phyloP scores from a whole-genome alignment of 2,329 filamentous ascomycete genomes.

The Clarireedia hainanense region DNA sequence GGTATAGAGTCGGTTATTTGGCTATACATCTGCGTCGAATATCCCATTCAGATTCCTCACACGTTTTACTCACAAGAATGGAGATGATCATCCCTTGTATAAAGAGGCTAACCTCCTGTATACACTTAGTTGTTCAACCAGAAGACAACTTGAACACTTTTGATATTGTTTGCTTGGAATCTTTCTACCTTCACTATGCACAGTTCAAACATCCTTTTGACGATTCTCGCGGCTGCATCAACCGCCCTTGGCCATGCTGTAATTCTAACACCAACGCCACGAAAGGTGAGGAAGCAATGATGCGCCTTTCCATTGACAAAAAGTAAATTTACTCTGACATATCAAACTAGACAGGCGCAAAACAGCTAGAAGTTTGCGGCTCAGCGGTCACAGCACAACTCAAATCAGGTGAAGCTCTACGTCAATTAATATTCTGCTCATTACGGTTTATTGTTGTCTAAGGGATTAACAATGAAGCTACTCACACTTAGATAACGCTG shows the following conservation, averaged over 20 bases:
- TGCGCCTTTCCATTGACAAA: background rate
- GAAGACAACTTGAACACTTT: background rate
- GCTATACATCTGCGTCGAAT: too few species aligned
- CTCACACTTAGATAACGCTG: background rate
- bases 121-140: too few species aligned
- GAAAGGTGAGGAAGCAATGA: background rate
- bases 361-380: background rate
- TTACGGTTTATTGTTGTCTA: background rate
- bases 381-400: background rate
- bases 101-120: too few species aligned
- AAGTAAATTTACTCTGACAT: background rate
- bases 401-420: background rate
- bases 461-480: background rate
- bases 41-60: too few species aligned
- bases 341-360: background rate
- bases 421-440: background rate
- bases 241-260: background rate
- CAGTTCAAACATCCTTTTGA: background rate
- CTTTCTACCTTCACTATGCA: background rate
- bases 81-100: too few species aligned
- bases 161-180: background rate
- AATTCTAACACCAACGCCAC: background rate
- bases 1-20: too few species aligned
- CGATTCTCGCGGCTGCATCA: background rate
- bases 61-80: too few species aligned